Evolutionary conservation across 2,329 filamentous ascomycete species (phyloP).

Genomic region (Camillea tinctor): DNA sequence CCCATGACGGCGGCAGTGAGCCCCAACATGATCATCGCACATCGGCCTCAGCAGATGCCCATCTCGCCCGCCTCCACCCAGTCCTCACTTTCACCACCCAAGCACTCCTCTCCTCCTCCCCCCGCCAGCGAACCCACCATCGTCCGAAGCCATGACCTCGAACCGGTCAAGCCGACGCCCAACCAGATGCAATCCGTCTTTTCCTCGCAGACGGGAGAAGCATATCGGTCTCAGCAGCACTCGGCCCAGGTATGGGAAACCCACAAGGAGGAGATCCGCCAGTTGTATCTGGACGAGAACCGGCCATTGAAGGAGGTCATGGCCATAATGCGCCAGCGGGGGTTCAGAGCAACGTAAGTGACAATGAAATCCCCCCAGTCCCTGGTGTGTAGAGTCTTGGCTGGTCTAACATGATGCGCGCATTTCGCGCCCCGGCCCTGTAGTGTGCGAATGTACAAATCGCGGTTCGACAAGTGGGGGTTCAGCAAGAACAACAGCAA

Average conservation of each 20-base stretch:
- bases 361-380: not conserved
- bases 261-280: conserved; percentile 45
- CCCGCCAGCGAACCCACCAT: conserved; percentile 17
- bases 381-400: not conserved
- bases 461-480: conserved; percentile 54
- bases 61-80: conserved; percentile 21
- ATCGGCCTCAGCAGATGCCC: conserved; percentile 19
- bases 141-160: conserved; percentile 17
- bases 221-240: conserved; percentile 31
- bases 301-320: conserved; percentile 53
- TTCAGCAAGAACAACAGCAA: conserved; percentile 57
- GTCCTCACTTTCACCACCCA: conserved; percentile 12
- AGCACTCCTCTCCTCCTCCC: conserved; percentile 18
- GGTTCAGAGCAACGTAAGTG: conserved; percentile 50
- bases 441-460: conserved; percentile 56
- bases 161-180: conserved; percentile 21
- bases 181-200: conserved; percentile 30
- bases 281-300: conserved; percentile 48
- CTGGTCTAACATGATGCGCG: conserved; percentile 7
- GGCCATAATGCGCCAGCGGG: conserved; percentile 48
- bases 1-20: conserved; percentile 9
- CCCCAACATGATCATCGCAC: conserved; percentile 22
- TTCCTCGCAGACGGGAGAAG: conserved; percentile 31
- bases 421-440: not conserved
- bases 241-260: conserved; percentile 42